Evolutionary conservation across 176 grass and related monocot genomes (phyloP), one percentile per base, ranked within the genome.

Genomic region (Secale cereale): DNA sequence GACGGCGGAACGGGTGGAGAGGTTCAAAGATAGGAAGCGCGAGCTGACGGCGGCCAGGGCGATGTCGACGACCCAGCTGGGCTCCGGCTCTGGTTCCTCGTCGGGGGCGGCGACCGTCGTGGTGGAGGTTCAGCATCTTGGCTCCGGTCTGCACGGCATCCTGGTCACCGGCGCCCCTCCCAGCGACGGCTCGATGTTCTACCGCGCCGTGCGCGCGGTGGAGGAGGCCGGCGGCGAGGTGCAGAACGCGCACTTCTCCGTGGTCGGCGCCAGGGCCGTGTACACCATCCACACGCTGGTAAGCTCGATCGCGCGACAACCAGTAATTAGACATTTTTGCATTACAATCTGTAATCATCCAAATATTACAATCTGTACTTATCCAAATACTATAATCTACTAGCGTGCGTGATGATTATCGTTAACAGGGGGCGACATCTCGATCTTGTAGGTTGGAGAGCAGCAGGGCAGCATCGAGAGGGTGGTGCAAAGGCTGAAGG

Each of bases 201-300:
- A 93, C 89, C 77, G 83, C 19, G 73, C 90, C 2, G 80, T 95
- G 29, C 80, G 89, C 12, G 81, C 83, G 7, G 75, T 95, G 59
- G 85, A 82, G 78, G 91, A 90, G 75, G 85, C 88, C 87, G 89
- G 91, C n/a, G 87, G 77, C 28, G 82, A 92, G 80, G 91, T 98
- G 8, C 81, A 91, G 77, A 92, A 91, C 80, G 93, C 95, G 25
- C 84, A 95, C 77, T 98, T 91, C 85, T 88, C 91, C 8, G 70
- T 86, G 13, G 74, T 82, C 19, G 93, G 89, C 39, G 61, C 82
- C 41, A 87, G 36, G 80, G 86, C 89, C 67, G 20, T 98, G 45
- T 83, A 93, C 85, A 93, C 91, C 66, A 89, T 98, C 32, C 90
- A 97, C 60, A 72, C 89, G 32, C 79, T 82, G 88, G 95, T 97